Evolutionary conservation across 164 flowering plant genomes (phyloP), one percentile per base, ranked within the genome.

Genomic region (Berberis thunbergii): DNA sequence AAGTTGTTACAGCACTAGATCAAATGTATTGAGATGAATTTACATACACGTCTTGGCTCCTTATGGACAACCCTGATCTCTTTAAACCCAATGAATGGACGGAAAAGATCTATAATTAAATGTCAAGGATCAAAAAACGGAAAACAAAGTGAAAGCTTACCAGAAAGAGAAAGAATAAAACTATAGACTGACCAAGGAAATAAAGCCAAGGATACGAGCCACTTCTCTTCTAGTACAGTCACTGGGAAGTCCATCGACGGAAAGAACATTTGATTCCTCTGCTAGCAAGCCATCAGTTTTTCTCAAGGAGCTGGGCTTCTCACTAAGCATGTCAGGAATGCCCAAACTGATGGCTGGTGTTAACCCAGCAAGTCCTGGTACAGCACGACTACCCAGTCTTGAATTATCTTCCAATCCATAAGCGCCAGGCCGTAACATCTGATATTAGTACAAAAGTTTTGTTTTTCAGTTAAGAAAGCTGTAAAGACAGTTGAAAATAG

Each of bases 221-320:
- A 83, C 84, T 80, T 88, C 95, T 74, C 95, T 81, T 77, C 95
- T 79, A 10, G 89, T 80, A 72, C 91, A 86, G 60, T 86, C 89
- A 62, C 60, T 75, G 41, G 94, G 94, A 60, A 87, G 90, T 48
- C 90, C 88, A 71, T 78, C 83, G 26, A 88, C 89, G 78, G 84
- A 88, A 44, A 85, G 78, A 64, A 83, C 58, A 54, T 78, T 85
- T 6, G 89, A 80, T 54, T 78, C 87, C 54, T 73, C 77, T 43
- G 49, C 62, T 49, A 67, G n/a, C 9, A 53, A 71, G 42, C 71
- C 73, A 58, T 75, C 79, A 57, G 49, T 63, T 64, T 72, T 80
- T 61, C 71, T 72, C 40, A 69, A 11, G 11, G 81, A 75, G 54
- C 42, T 57, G 6, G 80, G 76, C 68, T 76, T 67, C 46, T 76